Evolutionary conservation across 495 filamentous ascomycete genomes (phyloP).

Genomic region (Hypoxylon trugodes): DNA sequence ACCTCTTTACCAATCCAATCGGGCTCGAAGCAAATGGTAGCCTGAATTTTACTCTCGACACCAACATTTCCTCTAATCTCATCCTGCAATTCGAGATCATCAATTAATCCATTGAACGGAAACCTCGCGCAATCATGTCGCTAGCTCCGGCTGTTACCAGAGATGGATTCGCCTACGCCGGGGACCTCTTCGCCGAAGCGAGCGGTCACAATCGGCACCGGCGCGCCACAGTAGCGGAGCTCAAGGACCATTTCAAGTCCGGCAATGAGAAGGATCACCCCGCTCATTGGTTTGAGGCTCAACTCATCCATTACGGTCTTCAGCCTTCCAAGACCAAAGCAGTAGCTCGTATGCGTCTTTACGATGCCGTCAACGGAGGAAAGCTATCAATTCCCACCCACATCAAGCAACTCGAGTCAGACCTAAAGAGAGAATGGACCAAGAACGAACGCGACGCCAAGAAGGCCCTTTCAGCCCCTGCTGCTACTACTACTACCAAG

Average conservation of each 20-base stretch:
- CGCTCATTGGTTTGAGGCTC: conserved; percentile 65
- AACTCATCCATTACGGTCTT: conserved; percentile 67
- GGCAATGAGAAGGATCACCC: conserved; percentile 55
- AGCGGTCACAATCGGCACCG: conserved; percentile 59
- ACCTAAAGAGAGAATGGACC: conserved; percentile 62
- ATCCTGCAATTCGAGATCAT: background rate
- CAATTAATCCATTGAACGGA: background rate
- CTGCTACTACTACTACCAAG: conserved; percentile 9
- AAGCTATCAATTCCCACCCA: conserved; percentile 54
- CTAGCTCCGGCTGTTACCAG: conserved; percentile 38
- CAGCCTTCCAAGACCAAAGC: conserved; percentile 62
- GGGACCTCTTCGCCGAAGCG: conserved; percentile 58
- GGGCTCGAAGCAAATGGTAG: too few relatives aligned
- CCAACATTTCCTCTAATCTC: too few relatives aligned
- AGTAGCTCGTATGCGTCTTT: conserved; percentile 63
- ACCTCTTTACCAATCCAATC: too few relatives aligned
- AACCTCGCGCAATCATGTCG: conserved; percentile 36
- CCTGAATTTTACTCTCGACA: background rate
- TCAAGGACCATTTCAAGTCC: conserved; percentile 53
- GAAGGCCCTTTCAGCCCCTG: conserved; percentile 39
- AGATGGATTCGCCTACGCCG: conserved; percentile 43
- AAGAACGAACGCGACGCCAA: conserved; percentile 58
- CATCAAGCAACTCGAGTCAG: conserved; percentile 53
- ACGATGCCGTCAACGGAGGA: conserved; percentile 57
- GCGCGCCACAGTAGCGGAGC: conserved; percentile 57